A percentile compares a stretch with the other conserved stretches of the same genome.
These are phyloP conservation scores for Wickerhamiella bombiphila DNA, from an alignment of 805 yeast genomes.

Conservation along the genomic window DNA sequence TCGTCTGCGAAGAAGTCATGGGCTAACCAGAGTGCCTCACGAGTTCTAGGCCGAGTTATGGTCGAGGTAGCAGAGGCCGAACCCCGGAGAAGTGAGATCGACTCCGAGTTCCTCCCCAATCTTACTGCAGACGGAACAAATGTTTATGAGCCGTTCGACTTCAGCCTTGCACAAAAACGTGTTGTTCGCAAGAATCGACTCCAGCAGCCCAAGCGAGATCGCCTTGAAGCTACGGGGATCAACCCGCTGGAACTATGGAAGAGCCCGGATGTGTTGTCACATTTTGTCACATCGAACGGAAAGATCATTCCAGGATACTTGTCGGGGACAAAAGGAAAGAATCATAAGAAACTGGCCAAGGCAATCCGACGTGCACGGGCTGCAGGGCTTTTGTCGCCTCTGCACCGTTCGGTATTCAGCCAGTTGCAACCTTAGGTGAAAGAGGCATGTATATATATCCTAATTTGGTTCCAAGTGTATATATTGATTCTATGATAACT, in stretches of 20 bases:
- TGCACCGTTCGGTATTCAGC: conserved; percentile 30
- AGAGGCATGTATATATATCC: too few species aligned
- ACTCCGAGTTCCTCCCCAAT: not conserved
- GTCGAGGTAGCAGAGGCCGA: not conserved
- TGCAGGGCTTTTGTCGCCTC: conserved; percentile 62
- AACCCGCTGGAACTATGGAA: conserved; percentile 60
- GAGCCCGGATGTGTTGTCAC: conserved; percentile 54
- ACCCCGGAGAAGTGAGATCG: not conserved
- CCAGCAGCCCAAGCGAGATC: conserved; percentile 8
- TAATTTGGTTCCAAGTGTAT: too few species aligned
- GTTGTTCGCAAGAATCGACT: conserved; percentile 5
- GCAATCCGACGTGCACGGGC: conserved; percentile 72
- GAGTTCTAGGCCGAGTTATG: not conserved
- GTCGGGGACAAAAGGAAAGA: conserved; percentile 49
- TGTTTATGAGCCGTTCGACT: conserved; percentile 67
- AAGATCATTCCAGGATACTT: conserved; percentile 58
- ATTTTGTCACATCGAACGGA: conserved; percentile 57
- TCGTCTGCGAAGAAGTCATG: not conserved
- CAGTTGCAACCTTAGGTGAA: not conserved
- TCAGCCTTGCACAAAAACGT: conserved; percentile 41
- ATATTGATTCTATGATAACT: too few species aligned
- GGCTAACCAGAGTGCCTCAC: not conserved
- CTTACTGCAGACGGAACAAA: not conserved
- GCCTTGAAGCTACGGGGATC: conserved; percentile 13
- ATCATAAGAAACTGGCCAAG: conserved; percentile 56